Evolutionary conservation across 164 flowering plant species (phyloP).

Genomic region (Annona squamosa): DNA sequence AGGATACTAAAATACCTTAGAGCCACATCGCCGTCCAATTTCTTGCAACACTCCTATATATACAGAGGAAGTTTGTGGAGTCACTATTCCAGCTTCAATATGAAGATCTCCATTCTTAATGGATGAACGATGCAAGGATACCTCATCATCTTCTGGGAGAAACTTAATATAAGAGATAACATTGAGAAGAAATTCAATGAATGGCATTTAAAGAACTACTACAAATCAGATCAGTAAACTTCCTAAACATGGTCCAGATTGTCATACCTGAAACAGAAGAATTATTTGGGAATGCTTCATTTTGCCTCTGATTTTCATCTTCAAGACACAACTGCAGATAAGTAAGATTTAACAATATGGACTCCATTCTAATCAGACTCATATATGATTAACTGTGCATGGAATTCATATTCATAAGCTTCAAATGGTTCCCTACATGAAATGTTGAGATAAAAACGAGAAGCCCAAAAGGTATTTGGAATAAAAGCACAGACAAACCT

Average conservation of each 20-base stretch:
- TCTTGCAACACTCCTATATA: constrained; percentile 75
- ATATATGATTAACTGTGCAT: neutral
- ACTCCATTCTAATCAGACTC: constrained; percentile 9
- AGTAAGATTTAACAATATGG: constrained; percentile 10
- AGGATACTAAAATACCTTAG: constrained; percentile 45
- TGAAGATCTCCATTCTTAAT: constrained; percentile 32
- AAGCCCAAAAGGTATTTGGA: constrained; percentile 3
- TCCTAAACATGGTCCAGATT: neutral
- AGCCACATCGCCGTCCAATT: constrained; percentile 75
- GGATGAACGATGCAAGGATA: constrained; percentile 27
- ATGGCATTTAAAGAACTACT: neutral
- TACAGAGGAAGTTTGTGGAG: constrained; percentile 36
- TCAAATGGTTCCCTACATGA: neutral
- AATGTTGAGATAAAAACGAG: constrained; percentile 7
- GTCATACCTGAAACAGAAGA: constrained; percentile 32
- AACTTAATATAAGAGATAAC: constrained; percentile 12
- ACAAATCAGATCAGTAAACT: neutral
- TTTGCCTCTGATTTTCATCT: constrained; percentile 31
- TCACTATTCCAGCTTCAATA: constrained; percentile 41
- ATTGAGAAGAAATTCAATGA: neutral
- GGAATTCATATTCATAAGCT: too few relatives aligned
- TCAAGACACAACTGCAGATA: constrained; percentile 34
- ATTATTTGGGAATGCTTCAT: constrained; percentile 23
- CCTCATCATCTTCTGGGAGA: constrained; percentile 31
- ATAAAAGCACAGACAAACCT: constrained; percentile 33